Evolutionary conservation across 2,329 filamentous ascomycete species (phyloP), one percentile per base, ranked within the genome.

Genomic region (Penicillium sp.): DNA sequence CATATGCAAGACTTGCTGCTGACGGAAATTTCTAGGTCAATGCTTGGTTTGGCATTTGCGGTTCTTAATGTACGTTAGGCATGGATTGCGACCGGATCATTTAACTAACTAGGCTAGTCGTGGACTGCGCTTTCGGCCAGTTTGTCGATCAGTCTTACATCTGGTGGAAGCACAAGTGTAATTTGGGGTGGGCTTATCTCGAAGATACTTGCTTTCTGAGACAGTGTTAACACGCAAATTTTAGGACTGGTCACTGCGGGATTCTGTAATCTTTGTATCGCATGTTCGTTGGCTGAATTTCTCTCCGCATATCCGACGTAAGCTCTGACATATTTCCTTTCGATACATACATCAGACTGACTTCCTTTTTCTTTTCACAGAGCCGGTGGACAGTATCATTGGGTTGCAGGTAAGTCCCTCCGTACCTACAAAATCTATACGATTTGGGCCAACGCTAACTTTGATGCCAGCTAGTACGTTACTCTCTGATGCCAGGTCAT

Each of bases 131-230:
- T 86, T 5, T 82, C 82, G 8, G 80, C 84, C 1, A 85, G 82
- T 43, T 71, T 86, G 50, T 83, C 80, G 3, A 76, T 87, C 9
- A 84, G 85, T 8, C 77, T 93, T 33, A 87, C 89, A 0, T 88
- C 84, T n/a, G 89, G 89, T 31, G 89, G 89, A 0, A 84, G 87
- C 12, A 86, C 84, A 8, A 82, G 86, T 50, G 87, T 91, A 25
- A 82, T 93, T 57, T 93, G 89, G 89, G 89, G 89, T 83, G 61
- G 23, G 68, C 41, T 25, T 46, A 41, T 23, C 25, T 12, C 2
- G 33, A 23, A 23, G 29, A 50, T 19, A 41, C 9, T 48, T 33
- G 17, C 3, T 17, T 9, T 21, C 29, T 10, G 31, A 17, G 23
- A 35, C 8, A 2, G 33, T 19, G 19, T 21, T 55, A 51, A 58